A percentile compares a stretch with the other conserved stretches of the same genome.
These are phyloP conservation scores for Diutina mesorugosa DNA, from an alignment of 1,139 yeast species.

Conservation along the genomic window DNA sequence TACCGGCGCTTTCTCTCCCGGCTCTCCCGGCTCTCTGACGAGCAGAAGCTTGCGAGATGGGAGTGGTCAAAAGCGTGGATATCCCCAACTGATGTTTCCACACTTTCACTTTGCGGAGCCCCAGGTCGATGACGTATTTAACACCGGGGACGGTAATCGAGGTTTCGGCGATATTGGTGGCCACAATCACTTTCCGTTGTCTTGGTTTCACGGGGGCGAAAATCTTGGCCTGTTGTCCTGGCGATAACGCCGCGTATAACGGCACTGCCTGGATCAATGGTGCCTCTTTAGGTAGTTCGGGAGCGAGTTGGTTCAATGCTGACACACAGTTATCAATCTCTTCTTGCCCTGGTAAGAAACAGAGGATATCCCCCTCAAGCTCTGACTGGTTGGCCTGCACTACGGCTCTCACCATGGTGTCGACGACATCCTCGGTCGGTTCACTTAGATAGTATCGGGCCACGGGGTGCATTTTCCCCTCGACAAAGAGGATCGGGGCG, in stretches of 20 bases:
- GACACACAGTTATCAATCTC: constrained; percentile 83
- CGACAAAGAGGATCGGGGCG: constrained; percentile 74
- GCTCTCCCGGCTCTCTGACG: constrained; percentile 97
- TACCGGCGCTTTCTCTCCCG: constrained; percentile 89
- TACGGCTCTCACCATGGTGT: constrained; percentile 59
- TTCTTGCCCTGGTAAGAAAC: constrained; percentile 93
- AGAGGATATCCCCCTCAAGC: constrained; percentile 75
- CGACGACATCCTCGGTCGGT: constrained; percentile 68
- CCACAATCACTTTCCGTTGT: constrained; percentile 71
- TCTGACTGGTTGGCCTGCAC: constrained; percentile 73
- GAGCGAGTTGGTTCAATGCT: constrained; percentile 46
- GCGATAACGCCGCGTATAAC: constrained; percentile 86
- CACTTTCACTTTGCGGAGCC: constrained; percentile 82
- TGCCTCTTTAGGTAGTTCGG: constrained; percentile 57
- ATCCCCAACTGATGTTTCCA: constrained; percentile 91
- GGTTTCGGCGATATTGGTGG: constrained; percentile 96
- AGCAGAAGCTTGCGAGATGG: constrained; percentile 91
- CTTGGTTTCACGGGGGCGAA: constrained; percentile 47
- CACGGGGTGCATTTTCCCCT: constrained; percentile 86
- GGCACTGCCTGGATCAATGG: constrained; percentile 73
- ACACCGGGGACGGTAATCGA: constrained; percentile 94
- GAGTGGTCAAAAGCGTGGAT: constrained; percentile 80
- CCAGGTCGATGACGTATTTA: constrained; percentile 87
- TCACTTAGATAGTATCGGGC: constrained; percentile 52
- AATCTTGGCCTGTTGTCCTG: constrained; percentile 66